Base-by-base conservation (phyloP, 306 rosid genomes). In the Morella rubra region DNA sequence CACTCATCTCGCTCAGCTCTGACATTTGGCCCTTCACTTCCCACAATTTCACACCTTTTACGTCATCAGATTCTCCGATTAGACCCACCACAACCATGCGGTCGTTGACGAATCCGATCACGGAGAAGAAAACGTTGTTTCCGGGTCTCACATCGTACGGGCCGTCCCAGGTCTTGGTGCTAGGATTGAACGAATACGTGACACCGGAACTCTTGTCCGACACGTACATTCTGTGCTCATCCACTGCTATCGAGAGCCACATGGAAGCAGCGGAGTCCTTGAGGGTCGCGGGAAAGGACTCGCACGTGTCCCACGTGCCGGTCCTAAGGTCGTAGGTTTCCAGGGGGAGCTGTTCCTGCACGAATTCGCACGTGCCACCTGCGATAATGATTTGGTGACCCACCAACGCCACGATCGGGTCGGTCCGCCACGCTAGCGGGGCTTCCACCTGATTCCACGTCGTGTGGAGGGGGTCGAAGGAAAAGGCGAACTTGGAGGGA, bases 291-390 rank as follows among this genome's bases (percentile, higher is more conserved):
- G 97, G 98, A 86, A 93, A 79, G 41, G 90, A 71, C 8, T 65
- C 72, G 73, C 90, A 88, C 51, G 16, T 40, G 14, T 45, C 73
- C 97, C 98, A 91, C 10, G 20, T 24, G 44, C 75, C 42, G 1
- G 51, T 54, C 61, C 19, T 68, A 27, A 52, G 2, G 65, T 90
- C 85, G 75, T 88, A 91, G 20, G 82, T 76, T 75, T 93, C 96
- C 22, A 91, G 85, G n/a, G 93, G 89, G 2, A 89, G 86, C 0
- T 89, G 92, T 7, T 90, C 91, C 45, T 89, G 91, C 70, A 82
- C 85, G 76, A 78, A 88, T 0, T 82, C 91, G 18, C 87, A 88
- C 74, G 81, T 78, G 80, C 98, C 96, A 0, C 92, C 93, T 0
- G 90, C 87, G 0, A 93, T 66, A 2, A 93, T 80, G 9, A 87